Conservation (phyloP, 495 filamentous ascomycete species). For the Xylaria castorea region DNA sequence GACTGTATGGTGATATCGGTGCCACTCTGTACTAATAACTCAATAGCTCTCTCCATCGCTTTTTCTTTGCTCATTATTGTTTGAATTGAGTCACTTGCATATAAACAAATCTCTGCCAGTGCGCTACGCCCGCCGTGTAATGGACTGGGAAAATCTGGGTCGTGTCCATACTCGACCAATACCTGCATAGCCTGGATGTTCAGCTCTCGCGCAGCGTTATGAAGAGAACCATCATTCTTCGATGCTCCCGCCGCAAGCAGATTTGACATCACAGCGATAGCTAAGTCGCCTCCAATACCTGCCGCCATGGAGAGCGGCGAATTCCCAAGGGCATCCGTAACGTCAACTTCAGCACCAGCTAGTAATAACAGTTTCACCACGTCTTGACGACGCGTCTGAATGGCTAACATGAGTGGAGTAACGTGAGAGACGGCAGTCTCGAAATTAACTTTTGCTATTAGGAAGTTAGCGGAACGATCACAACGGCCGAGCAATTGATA, state of each 20-base stretch:
- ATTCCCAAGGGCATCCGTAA: constrained; percentile 49
- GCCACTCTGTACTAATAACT: constrained; percentile 47
- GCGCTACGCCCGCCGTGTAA: constrained; percentile 56
- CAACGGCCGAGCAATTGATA: background rate
- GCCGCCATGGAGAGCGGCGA: constrained; percentile 57
- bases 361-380: constrained; percentile 52
- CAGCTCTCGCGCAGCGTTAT: constrained; percentile 55
- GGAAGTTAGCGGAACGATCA: constrained; percentile 27
- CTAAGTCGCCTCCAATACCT: constrained; percentile 53
- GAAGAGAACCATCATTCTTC: constrained; percentile 56
- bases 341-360: constrained; percentile 53
- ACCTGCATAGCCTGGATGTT: constrained; percentile 52
- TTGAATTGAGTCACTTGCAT: constrained; percentile 47
- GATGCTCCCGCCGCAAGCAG: constrained; percentile 54
- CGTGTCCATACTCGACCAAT: constrained; percentile 52
- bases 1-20: constrained; percentile 52
- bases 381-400: constrained; percentile 50
- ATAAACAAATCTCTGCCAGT: constrained; percentile 56
- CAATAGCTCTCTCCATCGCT: constrained; percentile 55
- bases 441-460: constrained; percentile 53
- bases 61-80: constrained; percentile 49
- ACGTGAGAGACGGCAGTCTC: constrained; percentile 50
- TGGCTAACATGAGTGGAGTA: constrained; percentile 57
- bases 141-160: constrained; percentile 56
- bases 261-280: constrained; percentile 52